Base-by-base conservation (phyloP, 345 rosid species). In the Pistacia integerrima region DNA sequence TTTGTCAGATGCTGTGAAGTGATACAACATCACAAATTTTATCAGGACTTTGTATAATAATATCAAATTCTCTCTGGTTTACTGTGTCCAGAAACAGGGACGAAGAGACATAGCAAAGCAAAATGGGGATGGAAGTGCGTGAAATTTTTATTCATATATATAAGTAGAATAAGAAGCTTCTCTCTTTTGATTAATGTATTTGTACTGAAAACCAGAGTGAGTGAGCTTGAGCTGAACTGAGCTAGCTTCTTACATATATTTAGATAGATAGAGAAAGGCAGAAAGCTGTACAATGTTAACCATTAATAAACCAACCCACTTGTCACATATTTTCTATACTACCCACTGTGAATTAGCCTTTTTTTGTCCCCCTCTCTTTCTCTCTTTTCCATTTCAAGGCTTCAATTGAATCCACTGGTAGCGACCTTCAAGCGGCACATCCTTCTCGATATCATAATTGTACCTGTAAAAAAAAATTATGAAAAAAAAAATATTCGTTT, bases 331-430 rank as follows among this genome's bases (percentile, higher is more conserved):
- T 57, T 54, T 74, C 64, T 64, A 56, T 70, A 67, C 75, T 62
- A 74, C 82, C 81, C 22, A 76, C 33, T 67, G 75, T 67, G 36
- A 67, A 64, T 58, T 71, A 74, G 55, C 77, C 48, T 46, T 33
- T 60, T 61, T 11, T 8, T 46, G 11, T 5, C 5, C 49, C 49
- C 25, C 46, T 41, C 52, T 38, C 51, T 59, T 66, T 64, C 22
- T 52, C 54, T 3, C 30, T 14, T 16, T n/a, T 36, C 57, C 57
- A 16, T 25, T 25, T 25, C 74, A 78, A 17, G 82, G 86, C 81
- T 88, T 85, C 84, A 84, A 71, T 11, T 70, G 79, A 76, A 81
- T 64, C 91, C 91, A 88, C 87, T 84, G 73, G 86, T 84, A 88
- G 22, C 85, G 89, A 35, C 91, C 91, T 71, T 88, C 84, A 17